A percentile compares a stretch with the other conserved stretches of the same genome.
Evolutionary conservation across 2,329 filamentous ascomycete genomes (phyloP).

Genomic region (Aspergillus floridensis): DNA sequence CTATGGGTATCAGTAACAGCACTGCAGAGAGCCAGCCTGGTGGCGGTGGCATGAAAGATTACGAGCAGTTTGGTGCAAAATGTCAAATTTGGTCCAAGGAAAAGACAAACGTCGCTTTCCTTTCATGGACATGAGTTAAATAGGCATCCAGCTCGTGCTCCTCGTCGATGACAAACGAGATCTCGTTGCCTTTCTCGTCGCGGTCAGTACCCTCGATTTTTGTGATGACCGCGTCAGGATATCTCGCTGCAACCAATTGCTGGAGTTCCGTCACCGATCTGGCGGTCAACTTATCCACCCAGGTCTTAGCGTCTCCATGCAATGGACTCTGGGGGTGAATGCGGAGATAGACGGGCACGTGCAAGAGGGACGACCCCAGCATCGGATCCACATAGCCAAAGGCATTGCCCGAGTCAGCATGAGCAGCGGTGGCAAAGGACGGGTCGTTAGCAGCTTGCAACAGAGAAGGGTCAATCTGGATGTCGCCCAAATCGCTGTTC

Average conservation of each 20-base stretch:
- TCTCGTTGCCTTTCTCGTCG: slow-evolving; percentile 58
- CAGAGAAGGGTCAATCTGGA: slow-evolving; percentile 64
- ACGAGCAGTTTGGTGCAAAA: not conserved
- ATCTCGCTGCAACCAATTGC: slow-evolving; percentile 60
- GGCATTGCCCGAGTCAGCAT: slow-evolving; percentile 30
- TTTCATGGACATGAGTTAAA: slow-evolving; percentile 60
- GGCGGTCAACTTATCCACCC: slow-evolving; percentile 63
- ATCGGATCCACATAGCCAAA: slow-evolving; percentile 41
- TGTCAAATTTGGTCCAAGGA: slow-evolving; percentile 25
- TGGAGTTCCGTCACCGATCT: slow-evolving; percentile 62
- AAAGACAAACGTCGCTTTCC: slow-evolving; percentile 55
- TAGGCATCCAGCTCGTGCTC: slow-evolving; percentile 73
- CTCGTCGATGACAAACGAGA: slow-evolving; percentile 63
- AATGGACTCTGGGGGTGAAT: slow-evolving; percentile 63
- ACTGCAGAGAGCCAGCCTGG: not conserved
- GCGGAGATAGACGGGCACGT: slow-evolving; percentile 66
- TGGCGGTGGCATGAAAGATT: not conserved
- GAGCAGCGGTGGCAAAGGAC: slow-evolving; percentile 29
- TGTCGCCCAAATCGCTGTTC: slow-evolving; percentile 46
- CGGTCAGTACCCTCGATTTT: slow-evolving; percentile 66
- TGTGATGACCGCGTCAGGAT: slow-evolving; percentile 58
- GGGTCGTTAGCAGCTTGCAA: slow-evolving; percentile 56
- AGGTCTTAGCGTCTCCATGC: slow-evolving; percentile 49
- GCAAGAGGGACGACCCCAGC: slow-evolving; percentile 28
- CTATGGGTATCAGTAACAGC: not conserved